Conservation (phyloP, 768 basidiomycete species). For the Symmetrospora coprosmae region DNA sequence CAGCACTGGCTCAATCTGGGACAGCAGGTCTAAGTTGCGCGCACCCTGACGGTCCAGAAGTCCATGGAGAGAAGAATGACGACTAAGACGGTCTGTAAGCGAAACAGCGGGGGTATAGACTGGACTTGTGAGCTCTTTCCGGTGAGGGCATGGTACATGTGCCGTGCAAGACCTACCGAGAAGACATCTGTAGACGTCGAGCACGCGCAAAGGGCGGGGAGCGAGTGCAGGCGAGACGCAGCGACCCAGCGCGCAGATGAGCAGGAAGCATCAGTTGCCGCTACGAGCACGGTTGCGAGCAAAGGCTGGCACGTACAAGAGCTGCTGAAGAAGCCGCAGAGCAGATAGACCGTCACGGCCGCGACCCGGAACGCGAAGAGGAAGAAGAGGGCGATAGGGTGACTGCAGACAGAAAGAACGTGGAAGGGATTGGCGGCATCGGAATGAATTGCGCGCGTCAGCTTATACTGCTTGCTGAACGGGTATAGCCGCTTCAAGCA, state of each 20-base stretch:
- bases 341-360: slow-evolving; percentile 80
- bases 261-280: too few relatives aligned
- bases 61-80: slow-evolving; percentile 91
- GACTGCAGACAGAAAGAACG: slow-evolving; percentile 33
- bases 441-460: too few relatives aligned
- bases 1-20: too few relatives aligned
- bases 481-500: too few relatives aligned
- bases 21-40: too few relatives aligned
- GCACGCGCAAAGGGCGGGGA: neutral
- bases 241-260: too few relatives aligned
- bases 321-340: slow-evolving; percentile 54
- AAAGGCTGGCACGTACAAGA: slow-evolving; percentile 22
- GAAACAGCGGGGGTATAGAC: too few relatives aligned
- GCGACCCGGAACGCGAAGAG: slow-evolving; percentile 74
- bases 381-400: slow-evolving; percentile 62
- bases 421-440: neutral
- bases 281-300: too few relatives aligned
- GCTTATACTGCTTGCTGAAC: too few relatives aligned
- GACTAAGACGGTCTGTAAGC: slow-evolving; percentile 55
- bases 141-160: neutral
- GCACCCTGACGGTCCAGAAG: slow-evolving; percentile 80
- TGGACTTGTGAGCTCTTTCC: slow-evolving; percentile 31
- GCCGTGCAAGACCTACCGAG: slow-evolving; percentile 50
- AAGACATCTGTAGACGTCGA: slow-evolving; percentile 65
- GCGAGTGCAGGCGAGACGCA: too few relatives aligned